Base-by-base conservation (phyloP, 352 stramenopile genomes). In the Phytophthora pistaciae region DNA sequence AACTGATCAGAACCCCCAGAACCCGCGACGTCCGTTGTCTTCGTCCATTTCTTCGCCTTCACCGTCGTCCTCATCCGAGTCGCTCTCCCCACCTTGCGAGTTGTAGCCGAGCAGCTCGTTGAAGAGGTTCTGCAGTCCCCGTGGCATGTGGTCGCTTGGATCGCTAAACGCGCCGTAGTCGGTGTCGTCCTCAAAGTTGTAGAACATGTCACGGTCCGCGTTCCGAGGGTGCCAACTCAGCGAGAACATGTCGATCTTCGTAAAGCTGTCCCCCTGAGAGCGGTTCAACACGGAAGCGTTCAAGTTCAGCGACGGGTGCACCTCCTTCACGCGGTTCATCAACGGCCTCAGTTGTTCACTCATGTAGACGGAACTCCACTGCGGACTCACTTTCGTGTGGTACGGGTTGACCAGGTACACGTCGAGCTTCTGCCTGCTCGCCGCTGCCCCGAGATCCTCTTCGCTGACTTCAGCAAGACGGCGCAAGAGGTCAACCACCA, bases 381-480 rank as follows among this genome's bases (percentile, higher is more conserved):
- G 20, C 42, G 56, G 63, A 53, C 18, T 52, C 33, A 49, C 50
- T 54, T 31, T 56, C 40, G 52, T 55, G 23, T 44, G 36, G 27
- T 68, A 75, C 5, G 68, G 62, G 18, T 71, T 72, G 18, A 5
- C n/a, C 27, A 75, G 16, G n/a, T 53, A 57, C 31, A 68, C 38
- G 14, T 71, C 46, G 11, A 56, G 36, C 31, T 64, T 66, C 7
- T 56, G 40, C 8, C 29, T 18, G 9, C 31, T 53, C 13, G 48
- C 25, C 29, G 36, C 50, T 13, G 68, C 62, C 11, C 56, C 50
- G 5, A 75, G 31, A 11, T 64, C 56, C 6, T 71, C 31, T 31
- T 75, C 62, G 11, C 61, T 70, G 2, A 60, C 52, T 29, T 25
- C 56, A 18, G 27, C 5, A 8, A 75, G 31, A 1, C 36, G 31